Conservation (phyloP, 192 early-diverging fungal species). For the Linnemannia elongata region DNA sequence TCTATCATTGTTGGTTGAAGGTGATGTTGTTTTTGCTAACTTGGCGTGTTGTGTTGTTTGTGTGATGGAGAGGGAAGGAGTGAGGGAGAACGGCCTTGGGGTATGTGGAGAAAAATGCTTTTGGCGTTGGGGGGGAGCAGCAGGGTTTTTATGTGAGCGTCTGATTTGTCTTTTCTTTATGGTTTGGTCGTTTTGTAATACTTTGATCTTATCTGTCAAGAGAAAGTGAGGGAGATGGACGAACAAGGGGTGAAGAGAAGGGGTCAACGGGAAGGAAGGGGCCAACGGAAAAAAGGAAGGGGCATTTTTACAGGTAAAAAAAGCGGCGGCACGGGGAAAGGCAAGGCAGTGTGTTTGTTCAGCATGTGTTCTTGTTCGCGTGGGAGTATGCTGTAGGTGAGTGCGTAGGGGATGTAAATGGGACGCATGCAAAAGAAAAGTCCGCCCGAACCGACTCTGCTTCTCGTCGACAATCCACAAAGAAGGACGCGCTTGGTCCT, state of each 20-base stretch:
- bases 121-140: not conserved
- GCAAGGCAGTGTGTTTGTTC: not conserved
- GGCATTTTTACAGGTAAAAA: not conserved
- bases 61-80: not conserved
- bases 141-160: not conserved
- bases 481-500: constrained; percentile 7
- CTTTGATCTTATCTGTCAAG: too few species aligned
- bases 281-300: not conserved
- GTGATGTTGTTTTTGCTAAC: too few species aligned
- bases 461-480: not conserved
- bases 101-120: not conserved
- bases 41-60: not conserved
- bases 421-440: not conserved
- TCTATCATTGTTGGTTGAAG: constrained; percentile 8
- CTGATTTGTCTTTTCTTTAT: not conserved
- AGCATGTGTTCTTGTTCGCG: not conserved
- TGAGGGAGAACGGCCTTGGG: not conserved
- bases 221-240: too few species aligned
- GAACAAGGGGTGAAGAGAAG: too few species aligned
- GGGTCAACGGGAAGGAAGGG: not conserved
- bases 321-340: not conserved
- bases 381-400: not conserved
- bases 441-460: not conserved
- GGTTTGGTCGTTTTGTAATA: too few species aligned
- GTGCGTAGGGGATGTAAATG: not conserved